Conservation (phyloP, 2,329 filamentous ascomycete genomes). For the Epichloe sylvatica region DNA sequence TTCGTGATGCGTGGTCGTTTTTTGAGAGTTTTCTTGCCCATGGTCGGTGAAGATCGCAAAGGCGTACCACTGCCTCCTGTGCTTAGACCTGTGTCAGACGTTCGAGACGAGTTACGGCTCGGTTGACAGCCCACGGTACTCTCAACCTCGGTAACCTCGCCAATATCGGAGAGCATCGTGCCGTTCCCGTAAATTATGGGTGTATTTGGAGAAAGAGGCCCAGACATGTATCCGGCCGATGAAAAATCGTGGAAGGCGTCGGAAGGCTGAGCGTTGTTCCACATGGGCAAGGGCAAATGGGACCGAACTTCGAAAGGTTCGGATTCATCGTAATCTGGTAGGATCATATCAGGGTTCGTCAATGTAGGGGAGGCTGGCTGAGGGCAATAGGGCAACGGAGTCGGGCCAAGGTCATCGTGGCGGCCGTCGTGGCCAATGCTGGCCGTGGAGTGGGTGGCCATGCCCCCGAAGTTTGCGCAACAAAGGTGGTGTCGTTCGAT, state of each 20-base stretch:
- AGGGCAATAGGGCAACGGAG: slow-evolving; percentile 25
- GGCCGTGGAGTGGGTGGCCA: slow-evolving; percentile 19
- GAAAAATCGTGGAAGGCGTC: slow-evolving; percentile 28
- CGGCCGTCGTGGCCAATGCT: slow-evolving; percentile 15
- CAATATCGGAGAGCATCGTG: slow-evolving; percentile 55
- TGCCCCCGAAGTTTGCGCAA: slow-evolving; percentile 7
- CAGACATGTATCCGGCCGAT: slow-evolving; percentile 25
- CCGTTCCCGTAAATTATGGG: slow-evolving; percentile 57
- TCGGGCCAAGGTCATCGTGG: slow-evolving; percentile 15
- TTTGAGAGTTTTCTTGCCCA: slow-evolving; percentile 28
- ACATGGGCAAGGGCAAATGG: slow-evolving; percentile 37
- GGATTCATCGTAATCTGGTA: slow-evolving; percentile 57
- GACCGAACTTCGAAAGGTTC: slow-evolving; percentile 38
- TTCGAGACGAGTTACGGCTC: slow-evolving; percentile 23
- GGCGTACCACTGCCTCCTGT: slow-evolving; percentile 19
- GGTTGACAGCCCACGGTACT: slow-evolving; percentile 31
- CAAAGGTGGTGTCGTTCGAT: background rate
- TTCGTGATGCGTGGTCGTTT: slow-evolving; percentile 28
- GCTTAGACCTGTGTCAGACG: slow-evolving; percentile 15
- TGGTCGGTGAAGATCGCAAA: slow-evolving; percentile 31
- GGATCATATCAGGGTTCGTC: slow-evolving; percentile 88
- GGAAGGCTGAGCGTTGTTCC: slow-evolving; percentile 32
- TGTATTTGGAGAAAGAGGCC: slow-evolving; percentile 38
- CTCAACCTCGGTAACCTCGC: slow-evolving; percentile 41
- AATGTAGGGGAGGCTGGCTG: slow-evolving; percentile 67